A percentile compares a stretch with the other conserved stretches of the same genome.
phyloP scores from a whole-genome alignment of 441 rosid species.

The Populus hybrid region DNA sequence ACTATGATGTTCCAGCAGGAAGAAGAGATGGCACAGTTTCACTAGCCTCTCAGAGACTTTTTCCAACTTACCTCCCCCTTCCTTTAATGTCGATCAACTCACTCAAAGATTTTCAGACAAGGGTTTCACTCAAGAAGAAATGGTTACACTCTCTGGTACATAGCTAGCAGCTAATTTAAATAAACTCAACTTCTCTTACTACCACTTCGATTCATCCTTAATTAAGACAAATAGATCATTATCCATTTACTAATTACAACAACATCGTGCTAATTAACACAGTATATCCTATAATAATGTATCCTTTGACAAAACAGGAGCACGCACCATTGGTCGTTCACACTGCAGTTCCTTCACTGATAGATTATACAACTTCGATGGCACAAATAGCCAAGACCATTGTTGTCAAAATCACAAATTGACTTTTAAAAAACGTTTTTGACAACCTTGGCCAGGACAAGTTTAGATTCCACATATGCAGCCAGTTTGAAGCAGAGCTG shows the following conservation, averaged over 20 bases:
- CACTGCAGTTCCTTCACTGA: conserved; percentile 43
- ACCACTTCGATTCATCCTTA: not conserved
- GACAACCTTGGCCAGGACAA: not conserved
- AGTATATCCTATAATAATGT: no score
- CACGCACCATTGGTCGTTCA: conserved; percentile 48
- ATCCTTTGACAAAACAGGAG: conserved; percentile 29
- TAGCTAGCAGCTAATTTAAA: not conserved
- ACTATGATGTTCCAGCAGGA: conserved; percentile 16
- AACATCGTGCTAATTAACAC: not conserved
- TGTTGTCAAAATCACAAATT: no score
- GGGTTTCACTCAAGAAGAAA: conserved; percentile 31
- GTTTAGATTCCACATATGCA: conserved; percentile 37
- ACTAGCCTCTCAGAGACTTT: conserved; percentile 24
- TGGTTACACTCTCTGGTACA: conserved; percentile 49
- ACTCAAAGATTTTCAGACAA: conserved; percentile 28
- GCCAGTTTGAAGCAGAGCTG: conserved; percentile 38
- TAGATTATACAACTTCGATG: conserved; percentile 45
- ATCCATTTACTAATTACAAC: not conserved
- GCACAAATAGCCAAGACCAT: conserved; percentile 32
- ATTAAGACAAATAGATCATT: not conserved
- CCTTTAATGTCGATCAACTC: conserved; percentile 33
- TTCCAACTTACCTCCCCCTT: conserved; percentile 34
- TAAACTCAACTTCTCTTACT: no score
- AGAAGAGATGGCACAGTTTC: conserved; percentile 54
- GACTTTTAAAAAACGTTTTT: no score